Evolutionary conservation across 139 green algal species (phyloP).

Genomic region (Zygnema circumcarinatum): DNA sequence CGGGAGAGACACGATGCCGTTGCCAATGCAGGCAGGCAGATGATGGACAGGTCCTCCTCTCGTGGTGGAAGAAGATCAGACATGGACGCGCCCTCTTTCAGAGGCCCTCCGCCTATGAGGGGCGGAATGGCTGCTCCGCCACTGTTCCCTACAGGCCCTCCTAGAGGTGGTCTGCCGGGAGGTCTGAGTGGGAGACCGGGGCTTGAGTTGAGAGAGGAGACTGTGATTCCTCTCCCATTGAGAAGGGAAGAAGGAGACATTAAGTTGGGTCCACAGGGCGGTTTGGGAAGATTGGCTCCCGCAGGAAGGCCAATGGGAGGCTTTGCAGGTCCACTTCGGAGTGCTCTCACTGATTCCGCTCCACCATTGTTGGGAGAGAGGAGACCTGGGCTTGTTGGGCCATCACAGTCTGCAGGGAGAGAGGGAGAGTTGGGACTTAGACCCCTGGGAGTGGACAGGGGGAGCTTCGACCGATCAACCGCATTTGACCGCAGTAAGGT

Average conservation of each 20-base stretch:
- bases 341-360: background rate
- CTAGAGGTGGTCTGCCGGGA: background rate
- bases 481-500: background rate
- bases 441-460: background rate
- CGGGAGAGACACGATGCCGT: slow-evolving; percentile 39
- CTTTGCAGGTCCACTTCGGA: background rate
- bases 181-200: background rate
- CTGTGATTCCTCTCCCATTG: slow-evolving; percentile 2
- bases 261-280: slow-evolving; percentile 33
- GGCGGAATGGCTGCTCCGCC: background rate
- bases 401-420: background rate
- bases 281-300: slow-evolving; percentile 6
- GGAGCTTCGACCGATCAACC: background rate
- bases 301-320: slow-evolving; percentile 7
- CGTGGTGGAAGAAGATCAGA: background rate
- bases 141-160: background rate
- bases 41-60: slow-evolving; percentile 1
- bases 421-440: background rate
- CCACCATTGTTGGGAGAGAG: background rate
- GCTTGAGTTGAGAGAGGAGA: background rate
- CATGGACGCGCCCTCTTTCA: background rate
- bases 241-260: slow-evolving; percentile 37
- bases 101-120: background rate
- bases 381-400: background rate
- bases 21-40: slow-evolving; percentile 38